These are phyloP conservation scores for Citrus australasica DNA, from an alignment of 345 rosid genomes.

Conservation along the genomic window DNA sequence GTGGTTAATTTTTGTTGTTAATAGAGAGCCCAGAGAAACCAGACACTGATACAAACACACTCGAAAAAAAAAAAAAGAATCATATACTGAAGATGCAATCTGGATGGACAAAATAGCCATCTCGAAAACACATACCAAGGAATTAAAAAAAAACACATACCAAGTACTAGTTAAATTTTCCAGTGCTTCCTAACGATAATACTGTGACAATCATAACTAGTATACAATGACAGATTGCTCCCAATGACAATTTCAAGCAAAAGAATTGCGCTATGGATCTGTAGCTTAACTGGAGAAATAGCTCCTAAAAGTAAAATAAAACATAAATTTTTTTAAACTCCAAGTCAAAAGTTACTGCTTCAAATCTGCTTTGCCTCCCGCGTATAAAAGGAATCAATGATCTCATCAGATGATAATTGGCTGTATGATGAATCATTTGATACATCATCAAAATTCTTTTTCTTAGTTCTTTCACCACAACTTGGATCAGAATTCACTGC, in stretches of 20 bases:
- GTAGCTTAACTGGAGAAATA: background rate
- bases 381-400: conserved; percentile 22
- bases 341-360: conserved; percentile 14
- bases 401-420: conserved; percentile 17
- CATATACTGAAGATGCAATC: background rate
- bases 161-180: background rate
- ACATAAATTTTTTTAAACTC: background rate
- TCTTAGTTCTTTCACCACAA: conserved; percentile 7
- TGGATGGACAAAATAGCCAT: background rate
- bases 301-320: background rate
- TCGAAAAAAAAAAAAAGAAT: too few relatives aligned
- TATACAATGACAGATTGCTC: background rate
- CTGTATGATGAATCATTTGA: conserved; percentile 1
- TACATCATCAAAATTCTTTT: background rate
- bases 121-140: background rate
- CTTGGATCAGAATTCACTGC: background rate
- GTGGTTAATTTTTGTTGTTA: too few relatives aligned
- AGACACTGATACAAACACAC: too few relatives aligned
- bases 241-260: background rate
- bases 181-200: background rate
- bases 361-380: conserved; percentile 20
- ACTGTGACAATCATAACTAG: background rate
- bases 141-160: background rate
- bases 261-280: background rate
- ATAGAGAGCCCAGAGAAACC: too few relatives aligned